phyloP scores from a whole-genome alignment of 1,284 basidiomycete genomes.

The Trichosporon coremiiforme region DNA sequence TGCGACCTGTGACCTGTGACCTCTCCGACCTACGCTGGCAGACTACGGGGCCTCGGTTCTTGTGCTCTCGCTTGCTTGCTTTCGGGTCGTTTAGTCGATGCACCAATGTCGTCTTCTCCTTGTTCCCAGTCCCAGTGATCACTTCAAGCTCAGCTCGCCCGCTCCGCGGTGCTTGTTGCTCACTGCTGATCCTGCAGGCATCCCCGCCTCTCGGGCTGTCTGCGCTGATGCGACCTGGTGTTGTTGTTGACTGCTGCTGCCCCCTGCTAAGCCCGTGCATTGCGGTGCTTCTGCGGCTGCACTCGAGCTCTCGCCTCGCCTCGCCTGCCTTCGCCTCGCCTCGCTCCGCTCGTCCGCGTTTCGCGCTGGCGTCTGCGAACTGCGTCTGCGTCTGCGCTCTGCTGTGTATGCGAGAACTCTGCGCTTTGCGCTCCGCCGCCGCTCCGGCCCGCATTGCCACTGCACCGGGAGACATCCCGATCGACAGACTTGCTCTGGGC shows the following conservation, averaged over 20 bases:
- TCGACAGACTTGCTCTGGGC: neutral
- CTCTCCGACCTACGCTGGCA: neutral
- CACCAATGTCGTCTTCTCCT: slow-evolving; percentile 5
- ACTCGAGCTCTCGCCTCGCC: neutral
- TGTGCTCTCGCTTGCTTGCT: slow-evolving; percentile 2
- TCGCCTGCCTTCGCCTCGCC: neutral
- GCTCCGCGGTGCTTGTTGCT: neutral
- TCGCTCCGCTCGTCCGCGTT: neutral
- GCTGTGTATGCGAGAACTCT: neutral
- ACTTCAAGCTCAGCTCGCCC: neutral
- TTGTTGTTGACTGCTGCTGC: neutral
- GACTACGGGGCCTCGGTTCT: slow-evolving; percentile 6
- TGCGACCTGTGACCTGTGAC: neutral
- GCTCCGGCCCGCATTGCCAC: neutral
- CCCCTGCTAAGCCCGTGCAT: neutral
- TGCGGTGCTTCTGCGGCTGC: slow-evolving; percentile 9
- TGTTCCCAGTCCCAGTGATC: slow-evolving; percentile 2
- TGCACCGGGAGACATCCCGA: slow-evolving; percentile 4
- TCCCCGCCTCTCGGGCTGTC: neutral
- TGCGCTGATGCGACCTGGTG: slow-evolving; percentile 10
- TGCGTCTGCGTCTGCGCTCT: neutral
- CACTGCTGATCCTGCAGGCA: neutral
- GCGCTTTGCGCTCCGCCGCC: neutral
- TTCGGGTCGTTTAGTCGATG: slow-evolving; percentile 5
- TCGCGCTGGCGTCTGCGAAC: neutral